Evolutionary conservation across 1,284 basidiomycete species (phyloP).

Genomic region (Apiotrichum gamsii): DNA sequence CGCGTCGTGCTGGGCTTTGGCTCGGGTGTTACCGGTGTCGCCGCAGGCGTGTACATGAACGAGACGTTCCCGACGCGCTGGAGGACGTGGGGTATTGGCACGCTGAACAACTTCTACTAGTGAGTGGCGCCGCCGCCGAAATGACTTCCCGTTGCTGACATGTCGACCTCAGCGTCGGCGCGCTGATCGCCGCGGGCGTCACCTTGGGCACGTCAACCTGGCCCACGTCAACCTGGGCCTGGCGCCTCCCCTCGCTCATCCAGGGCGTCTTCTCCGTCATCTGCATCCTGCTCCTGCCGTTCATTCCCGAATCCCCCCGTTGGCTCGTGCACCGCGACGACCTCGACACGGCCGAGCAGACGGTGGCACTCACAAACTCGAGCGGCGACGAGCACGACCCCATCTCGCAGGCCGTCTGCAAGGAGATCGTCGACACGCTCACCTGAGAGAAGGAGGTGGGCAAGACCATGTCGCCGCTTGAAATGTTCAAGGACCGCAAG

Average conservation of each 20-base stretch:
- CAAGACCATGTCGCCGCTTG: not conserved
- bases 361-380: conserved; percentile 23
- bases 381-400: conserved; percentile 18
- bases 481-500: conserved; percentile 32
- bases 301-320: conserved; percentile 20
- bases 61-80: conserved; percentile 16
- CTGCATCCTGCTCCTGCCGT: conserved; percentile 18
- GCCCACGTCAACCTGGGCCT: conserved; percentile 19
- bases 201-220: conserved; percentile 14
- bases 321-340: conserved; percentile 24
- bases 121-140: no score
- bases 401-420: conserved; percentile 17
- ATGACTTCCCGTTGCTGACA: no score
- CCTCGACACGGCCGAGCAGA: conserved; percentile 13
- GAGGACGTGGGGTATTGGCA: conserved; percentile 6
- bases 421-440: conserved; percentile 25
- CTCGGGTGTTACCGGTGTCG: conserved; percentile 4
- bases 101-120: conserved; percentile 17
- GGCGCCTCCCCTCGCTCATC: conserved; percentile 46
- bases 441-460: conserved; percentile 51
- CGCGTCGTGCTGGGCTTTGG: conserved; percentile 27
- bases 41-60: conserved; percentile 10
- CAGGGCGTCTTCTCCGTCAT: conserved; percentile 53
- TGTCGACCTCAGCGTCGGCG: conserved; percentile 16
- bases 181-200: conserved; percentile 16